These are phyloP conservation scores for Coniophora puteana DNA, from an alignment of 1,284 basidiomycete genomes.

Conservation along the genomic window DNA sequence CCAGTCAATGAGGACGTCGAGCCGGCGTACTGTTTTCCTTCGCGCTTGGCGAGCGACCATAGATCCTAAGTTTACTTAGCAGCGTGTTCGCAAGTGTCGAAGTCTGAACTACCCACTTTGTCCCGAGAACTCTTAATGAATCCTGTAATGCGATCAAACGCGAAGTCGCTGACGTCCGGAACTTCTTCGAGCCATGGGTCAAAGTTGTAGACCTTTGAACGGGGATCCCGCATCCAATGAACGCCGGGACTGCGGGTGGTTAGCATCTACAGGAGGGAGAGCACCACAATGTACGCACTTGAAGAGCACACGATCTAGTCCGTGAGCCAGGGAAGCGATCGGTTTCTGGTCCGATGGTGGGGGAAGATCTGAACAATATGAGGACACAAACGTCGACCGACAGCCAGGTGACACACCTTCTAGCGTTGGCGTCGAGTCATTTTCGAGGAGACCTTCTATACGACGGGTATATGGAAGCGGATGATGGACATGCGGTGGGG, in stretches of 20 bases:
- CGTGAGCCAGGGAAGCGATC: slow-evolving; percentile 73
- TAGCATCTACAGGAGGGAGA: slow-evolving; percentile 4
- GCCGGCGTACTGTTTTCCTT: slow-evolving; percentile 70
- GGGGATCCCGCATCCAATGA: slow-evolving; percentile 86
- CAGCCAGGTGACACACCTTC: slow-evolving; percentile 6
- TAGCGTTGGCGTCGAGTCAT: slow-evolving; percentile 18
- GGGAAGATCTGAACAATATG: slow-evolving; percentile 45
- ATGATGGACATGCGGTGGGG: slow-evolving; percentile 17
- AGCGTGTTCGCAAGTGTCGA: background rate
- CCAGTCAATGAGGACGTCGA: slow-evolving; percentile 92
- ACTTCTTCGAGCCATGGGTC: slow-evolving; percentile 66
- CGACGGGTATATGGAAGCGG: slow-evolving; percentile 27
- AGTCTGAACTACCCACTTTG: slow-evolving; percentile 37
- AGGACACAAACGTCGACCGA: slow-evolving; percentile 1
- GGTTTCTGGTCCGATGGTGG: slow-evolving; percentile 47
- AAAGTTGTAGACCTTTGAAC: slow-evolving; percentile 88
- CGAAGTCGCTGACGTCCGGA: slow-evolving; percentile 84
- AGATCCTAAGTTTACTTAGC: slow-evolving; percentile 51
- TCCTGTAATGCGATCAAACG: slow-evolving; percentile 75
- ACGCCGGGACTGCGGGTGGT: slow-evolving; percentile 71
- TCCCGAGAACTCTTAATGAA: slow-evolving; percentile 87
- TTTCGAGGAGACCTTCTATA: slow-evolving; percentile 41
- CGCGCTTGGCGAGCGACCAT: slow-evolving; percentile 53
- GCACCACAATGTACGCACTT: slow-evolving; percentile 51
- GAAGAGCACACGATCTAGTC: slow-evolving; percentile 81